Evolutionary conservation across 202 grass and related monocot genomes (phyloP), one percentile per base, ranked within the genome.

Genomic region (Digitaria exilis): DNA sequence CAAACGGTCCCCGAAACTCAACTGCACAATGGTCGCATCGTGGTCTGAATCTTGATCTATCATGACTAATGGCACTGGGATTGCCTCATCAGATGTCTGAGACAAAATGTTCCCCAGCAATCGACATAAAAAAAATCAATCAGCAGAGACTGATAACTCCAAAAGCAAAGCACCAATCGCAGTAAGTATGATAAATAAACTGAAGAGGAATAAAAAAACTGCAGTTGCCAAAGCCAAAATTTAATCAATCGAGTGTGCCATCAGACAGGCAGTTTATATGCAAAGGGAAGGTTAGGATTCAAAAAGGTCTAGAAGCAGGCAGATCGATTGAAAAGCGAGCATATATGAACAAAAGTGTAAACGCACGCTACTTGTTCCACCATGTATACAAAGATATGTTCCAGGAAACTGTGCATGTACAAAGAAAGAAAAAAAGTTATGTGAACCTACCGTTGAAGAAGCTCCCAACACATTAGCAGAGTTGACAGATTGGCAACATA

Each of bases 41-140:
- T 91, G 80, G 65, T 98, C 91, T 56, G 96, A 93, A 57, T 95
- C 93, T 86, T 98, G 96, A 88, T 98, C 96, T 41, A 98, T 98
- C 81, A 90, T 70, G 59, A 98, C 85, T 31, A 95, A 82, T 81
- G 96, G 96, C 39, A 87, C 83, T 25, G 96, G 96, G 57, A 98
- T 51, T 86, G 66, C 57, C 29, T 94, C 92, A 60, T 94, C 90
- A n/a, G 89, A 85, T 79, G 67, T 86, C 86, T 91, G 67, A 18
- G 21, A 66, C 9, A 17, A 75, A 10, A 28, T 61, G 37, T 73
- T 83, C 62, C 35, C 31, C 4, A 59, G 56, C 48, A 64, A 80
- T 63, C 63, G n/a, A 73, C 37, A 15, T 68, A 45, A 16, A 55
- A 60, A 52, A 12, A 25, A 45, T 21, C 56, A 82, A 50, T 67